phyloP scores from a whole-genome alignment of 2,329 filamentous ascomycete genomes.

The Cladophialophora yegresii region DNA sequence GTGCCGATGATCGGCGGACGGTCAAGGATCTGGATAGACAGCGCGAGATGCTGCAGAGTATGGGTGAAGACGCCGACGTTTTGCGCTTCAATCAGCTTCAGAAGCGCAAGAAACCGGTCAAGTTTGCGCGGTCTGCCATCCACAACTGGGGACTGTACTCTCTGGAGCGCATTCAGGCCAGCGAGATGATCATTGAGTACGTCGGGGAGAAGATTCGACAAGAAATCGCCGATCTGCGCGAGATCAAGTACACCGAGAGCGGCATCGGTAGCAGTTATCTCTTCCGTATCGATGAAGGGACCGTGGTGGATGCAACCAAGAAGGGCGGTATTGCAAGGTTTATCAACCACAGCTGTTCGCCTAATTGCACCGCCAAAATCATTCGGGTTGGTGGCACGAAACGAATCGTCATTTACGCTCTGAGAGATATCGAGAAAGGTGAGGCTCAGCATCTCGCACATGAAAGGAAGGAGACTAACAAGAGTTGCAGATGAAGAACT shows the following conservation, averaged over 20 bases:
- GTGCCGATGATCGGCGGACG: conserved; percentile 91
- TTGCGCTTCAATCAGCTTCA: conserved; percentile 94
- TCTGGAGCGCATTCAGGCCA: conserved; percentile 93
- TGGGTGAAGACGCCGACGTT: conserved; percentile 80
- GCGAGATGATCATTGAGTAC: conserved; percentile 99
- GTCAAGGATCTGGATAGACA: conserved; percentile 94
- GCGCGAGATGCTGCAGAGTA: conserved; percentile 71
- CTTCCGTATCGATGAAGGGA: conserved; percentile 97
- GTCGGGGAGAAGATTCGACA: conserved; percentile 97
- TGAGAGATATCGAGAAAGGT: conserved; percentile 94
- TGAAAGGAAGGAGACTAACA: conserved; percentile 38
- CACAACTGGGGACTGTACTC: conserved; percentile 99
- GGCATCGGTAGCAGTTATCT: conserved; percentile 97
- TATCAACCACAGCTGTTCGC: conserved; percentile 97
- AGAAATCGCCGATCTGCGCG: conserved; percentile 94
- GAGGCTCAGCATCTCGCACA: conserved; percentile 45
- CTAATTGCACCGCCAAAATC: conserved; percentile 98
- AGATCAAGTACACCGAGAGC: conserved; percentile 88
- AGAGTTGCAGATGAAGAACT: conserved; percentile 80
- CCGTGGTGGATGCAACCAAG: conserved; percentile 96
- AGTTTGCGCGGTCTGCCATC: conserved; percentile 95
- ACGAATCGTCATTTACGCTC: conserved; percentile 96
- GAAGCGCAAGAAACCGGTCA: conserved; percentile 98
- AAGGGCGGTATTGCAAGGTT: conserved; percentile 97
- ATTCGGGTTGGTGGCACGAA: conserved; percentile 98